Evolutionary conservation across 495 filamentous ascomycete species (phyloP), one percentile per base, ranked within the genome.

Genomic region (Penicillium bovifimosum): DNA sequence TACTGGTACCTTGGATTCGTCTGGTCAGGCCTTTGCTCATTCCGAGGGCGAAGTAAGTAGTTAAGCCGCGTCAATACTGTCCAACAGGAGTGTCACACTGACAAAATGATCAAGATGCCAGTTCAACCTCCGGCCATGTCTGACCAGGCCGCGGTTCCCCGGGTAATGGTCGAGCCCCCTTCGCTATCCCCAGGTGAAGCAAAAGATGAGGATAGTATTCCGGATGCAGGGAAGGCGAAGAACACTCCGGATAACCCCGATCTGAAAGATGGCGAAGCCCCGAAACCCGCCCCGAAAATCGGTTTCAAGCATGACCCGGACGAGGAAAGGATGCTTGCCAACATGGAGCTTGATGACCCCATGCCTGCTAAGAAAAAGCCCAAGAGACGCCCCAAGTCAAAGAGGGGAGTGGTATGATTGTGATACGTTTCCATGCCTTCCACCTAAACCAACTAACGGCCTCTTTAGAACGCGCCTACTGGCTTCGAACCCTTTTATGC

Each of bases 401-500:
- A 80, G 60, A 64, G 74, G 36, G 77, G 77, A 53, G 31, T 57
- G 51, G 76, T 77, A 62, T 8, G 53, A 17, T 18, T 32, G 27
- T 47, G 26, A 24, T 8, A 43, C 14, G 14, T 5, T 2, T 11
- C 32, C 32, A 13, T 13, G 3, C 18, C 6, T 11, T 35, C 10
- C 8, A 5, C 1, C n/a, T 14, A 5, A n/a, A 11, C n/a, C 3
- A 14, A 7, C 47, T 64, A 29, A 64, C 41, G 54, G 1, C 2
- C 45, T 34, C 14, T 17, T 49, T 36, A 80, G 75, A 58, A 58
- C 45, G 68, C 72, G 40, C 74, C 79, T 4, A 79, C 80, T n/a
- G 83, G 85, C 0, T 86, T 85, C 50, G 82, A 86, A 56, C 85
- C 90, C 33, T 90, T 79, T 62, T 88, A 77, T 64, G 83, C 82